These are phyloP conservation scores for Cryptococcus sp. DNA, from an alignment of 1,284 basidiomycete species.

Conservation along the genomic window DNA sequence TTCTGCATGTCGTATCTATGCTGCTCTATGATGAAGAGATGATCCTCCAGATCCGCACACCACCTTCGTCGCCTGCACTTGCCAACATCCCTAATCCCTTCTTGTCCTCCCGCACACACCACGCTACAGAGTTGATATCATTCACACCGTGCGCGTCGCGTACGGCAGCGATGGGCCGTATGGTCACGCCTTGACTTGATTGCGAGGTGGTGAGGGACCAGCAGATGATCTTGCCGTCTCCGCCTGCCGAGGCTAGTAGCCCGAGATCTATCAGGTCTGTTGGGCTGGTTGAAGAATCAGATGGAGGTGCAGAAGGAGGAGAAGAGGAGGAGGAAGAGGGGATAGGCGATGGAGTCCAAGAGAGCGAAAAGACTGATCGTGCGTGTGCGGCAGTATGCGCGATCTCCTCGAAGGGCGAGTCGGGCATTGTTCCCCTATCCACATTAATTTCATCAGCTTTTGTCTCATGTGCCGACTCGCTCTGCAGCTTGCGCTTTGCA, in stretches of 20 bases:
- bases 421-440: slow-evolving; percentile 29
- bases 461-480: no score
- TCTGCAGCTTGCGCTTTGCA: no score
- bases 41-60: slow-evolving; percentile 57
- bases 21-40: slow-evolving; percentile 3
- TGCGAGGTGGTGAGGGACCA: slow-evolving; percentile 53
- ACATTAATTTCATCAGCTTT: neutral
- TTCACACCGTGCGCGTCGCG: slow-evolving; percentile 54
- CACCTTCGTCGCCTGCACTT: slow-evolving; percentile 61
- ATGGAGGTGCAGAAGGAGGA: slow-evolving; percentile 12
- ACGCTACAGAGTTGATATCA: slow-evolving; percentile 60
- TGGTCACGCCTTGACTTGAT: slow-evolving; percentile 1
- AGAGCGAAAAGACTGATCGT: slow-evolving; percentile 43
- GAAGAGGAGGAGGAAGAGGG: neutral
- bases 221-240: slow-evolving; percentile 60
- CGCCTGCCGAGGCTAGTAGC: slow-evolving; percentile 57
- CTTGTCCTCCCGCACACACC: slow-evolving; percentile 51
- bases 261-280: slow-evolving; percentile 44
- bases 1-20: neutral
- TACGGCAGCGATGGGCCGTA: slow-evolving; percentile 27
- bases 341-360: slow-evolving; percentile 30
- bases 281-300: neutral
- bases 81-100: slow-evolving; percentile 54
- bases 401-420: slow-evolving; percentile 39
- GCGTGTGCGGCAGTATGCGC: slow-evolving; percentile 44